Evolutionary conservation across 257 asterid genomes (phyloP).

Genomic region (Solanum arcanum): DNA sequence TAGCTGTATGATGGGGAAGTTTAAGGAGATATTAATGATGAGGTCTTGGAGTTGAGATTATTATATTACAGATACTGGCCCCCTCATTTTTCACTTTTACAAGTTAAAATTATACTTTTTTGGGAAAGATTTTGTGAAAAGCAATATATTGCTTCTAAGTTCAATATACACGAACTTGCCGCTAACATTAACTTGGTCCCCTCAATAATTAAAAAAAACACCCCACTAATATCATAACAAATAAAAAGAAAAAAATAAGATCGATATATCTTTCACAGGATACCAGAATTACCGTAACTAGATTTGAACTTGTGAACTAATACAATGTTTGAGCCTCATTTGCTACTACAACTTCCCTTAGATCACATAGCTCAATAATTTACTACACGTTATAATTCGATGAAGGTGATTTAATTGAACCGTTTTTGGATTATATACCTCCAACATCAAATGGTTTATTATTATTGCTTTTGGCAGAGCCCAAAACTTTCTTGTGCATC

Average conservation of each 20-base stretch:
- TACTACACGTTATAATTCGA: not conserved
- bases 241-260: not conserved
- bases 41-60: conserved; percentile 21
- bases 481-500: conserved; percentile 8
- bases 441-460: not conserved
- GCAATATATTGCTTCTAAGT: conserved; percentile 12
- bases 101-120: conserved; percentile 12
- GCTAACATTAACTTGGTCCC: conserved; percentile 3
- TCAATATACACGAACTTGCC: conserved; percentile 2
- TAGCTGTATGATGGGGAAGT: conserved; percentile 3
- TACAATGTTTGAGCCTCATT: not conserved
- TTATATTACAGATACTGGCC: conserved; percentile 16
- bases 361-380: not conserved
- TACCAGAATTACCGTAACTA: not conserved
- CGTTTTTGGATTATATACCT: not conserved
- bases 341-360: not conserved
- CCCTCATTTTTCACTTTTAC: conserved; percentile 12
- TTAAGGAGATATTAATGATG: conserved; percentile 37
- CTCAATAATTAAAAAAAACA: not conserved
- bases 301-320: not conserved
- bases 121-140: conserved; percentile 1
- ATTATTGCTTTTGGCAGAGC: not conserved
- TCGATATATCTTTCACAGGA: not conserved
- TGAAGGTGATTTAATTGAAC: not conserved
- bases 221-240: not conserved